Evolutionary conservation across 1,139 yeast species (phyloP), one percentile per base, ranked within the genome.

Genomic region (Torulaspora globosa): DNA sequence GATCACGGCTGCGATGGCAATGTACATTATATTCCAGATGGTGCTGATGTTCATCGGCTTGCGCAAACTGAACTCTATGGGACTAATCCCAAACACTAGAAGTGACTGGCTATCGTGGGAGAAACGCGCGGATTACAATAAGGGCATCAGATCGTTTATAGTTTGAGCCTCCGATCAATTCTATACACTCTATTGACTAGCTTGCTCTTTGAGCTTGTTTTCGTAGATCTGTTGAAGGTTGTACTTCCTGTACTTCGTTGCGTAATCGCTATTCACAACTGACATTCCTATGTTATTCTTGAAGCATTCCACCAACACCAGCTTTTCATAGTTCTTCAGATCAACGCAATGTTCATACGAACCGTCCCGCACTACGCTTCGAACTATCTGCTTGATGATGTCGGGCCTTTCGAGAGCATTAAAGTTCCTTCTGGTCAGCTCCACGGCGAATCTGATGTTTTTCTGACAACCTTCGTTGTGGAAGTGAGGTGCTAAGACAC

Each of bases 21-120:
- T 74, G n/a, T 80, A 66, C 53, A 54, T 87, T 5, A 51, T 78
- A 18, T 80, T 85, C 54, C 92, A 87, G 54, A 47, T 83, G 41
- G 75, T 78, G 14, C 76, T 83, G 43, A 73, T 90, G 70, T 78
- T 72, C 4, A 79, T 89, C 33, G 98, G 97, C 3, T 62, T 89
- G 15, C 89, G 89, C 78, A 92, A 92, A 66, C 69, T 92, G 53
- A 82, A 86, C 57, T 72, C 75, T 24, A 88, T 92, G 97, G 97
- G 97, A 0, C 72, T 92, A 53, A 79, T 92, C 50, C 98, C 98
- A 19, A 87, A 84, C 57, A 82, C 81, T 33, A 76, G 76, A 41
- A 84, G 95, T 51, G 98, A 92, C 60, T 92, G 97, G 97, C 70
- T 92, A 27, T 82, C 90, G 2, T 90, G 95, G 89, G 94, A 87